Conservation (phyloP, 768 basidiomycete genomes). For the Macrolepiota fuliginosa region DNA sequence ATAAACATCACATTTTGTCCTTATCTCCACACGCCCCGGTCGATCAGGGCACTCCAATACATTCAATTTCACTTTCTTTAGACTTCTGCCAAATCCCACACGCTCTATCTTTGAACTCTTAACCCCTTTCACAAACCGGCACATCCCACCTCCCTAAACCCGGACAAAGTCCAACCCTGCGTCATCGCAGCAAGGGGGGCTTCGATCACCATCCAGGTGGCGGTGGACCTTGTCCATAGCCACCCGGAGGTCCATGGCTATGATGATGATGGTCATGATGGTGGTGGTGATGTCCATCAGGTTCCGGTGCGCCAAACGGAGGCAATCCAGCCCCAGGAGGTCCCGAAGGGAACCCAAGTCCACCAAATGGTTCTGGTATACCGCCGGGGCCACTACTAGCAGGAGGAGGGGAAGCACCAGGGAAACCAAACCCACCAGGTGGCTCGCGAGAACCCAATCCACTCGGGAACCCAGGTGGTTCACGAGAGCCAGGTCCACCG, state of each 20-base stretch:
- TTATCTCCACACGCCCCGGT: neutral
- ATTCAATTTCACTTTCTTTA: neutral
- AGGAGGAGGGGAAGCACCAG: neutral
- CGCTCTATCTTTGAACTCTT: too few relatives aligned
- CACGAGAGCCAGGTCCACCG: slow-evolving; percentile 7
- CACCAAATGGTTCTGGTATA: slow-evolving; percentile 19
- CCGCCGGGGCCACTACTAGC: slow-evolving; percentile 10
- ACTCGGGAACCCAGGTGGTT: slow-evolving; percentile 21
- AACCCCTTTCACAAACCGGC: neutral
- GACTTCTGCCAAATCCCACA: neutral
- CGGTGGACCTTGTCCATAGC: slow-evolving; percentile 1
- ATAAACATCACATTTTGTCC: too few relatives aligned
- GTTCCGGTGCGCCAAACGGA: slow-evolving; percentile 38
- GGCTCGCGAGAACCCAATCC: slow-evolving; percentile 15
- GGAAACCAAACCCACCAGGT: slow-evolving; percentile 19
- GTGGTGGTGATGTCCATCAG: slow-evolving; percentile 30
- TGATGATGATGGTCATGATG: slow-evolving; percentile 12
- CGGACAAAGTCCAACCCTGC: neutral
- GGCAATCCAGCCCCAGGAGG: slow-evolving; percentile 26
- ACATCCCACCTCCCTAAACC: neutral
- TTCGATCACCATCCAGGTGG: neutral
- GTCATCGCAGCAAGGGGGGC: neutral
- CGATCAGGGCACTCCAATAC: neutral
- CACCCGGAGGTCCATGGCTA: slow-evolving; percentile 14
- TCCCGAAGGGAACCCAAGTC: slow-evolving; percentile 33